Percentiles rank a stretch among this genome's conserved stretches.
Evolutionary conservation across 23 red algal genomes (phyloP).

Genomic region (Gracilariopsis chorda): DNA sequence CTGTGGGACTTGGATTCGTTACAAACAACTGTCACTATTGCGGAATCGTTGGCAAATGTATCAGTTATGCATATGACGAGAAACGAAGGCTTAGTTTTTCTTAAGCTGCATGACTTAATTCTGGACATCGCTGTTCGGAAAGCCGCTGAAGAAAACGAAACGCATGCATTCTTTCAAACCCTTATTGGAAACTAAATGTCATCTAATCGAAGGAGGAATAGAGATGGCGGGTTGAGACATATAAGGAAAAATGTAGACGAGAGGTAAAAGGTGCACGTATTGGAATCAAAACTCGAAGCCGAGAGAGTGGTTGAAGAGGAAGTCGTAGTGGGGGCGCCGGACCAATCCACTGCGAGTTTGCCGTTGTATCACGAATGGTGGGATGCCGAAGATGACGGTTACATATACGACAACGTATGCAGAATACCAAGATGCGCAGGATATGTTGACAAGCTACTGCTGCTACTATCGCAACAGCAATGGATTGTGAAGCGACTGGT

Average conservation of each 20-base stretch:
- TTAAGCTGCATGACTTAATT: background rate
- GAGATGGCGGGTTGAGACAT: background rate
- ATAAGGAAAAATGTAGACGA: background rate
- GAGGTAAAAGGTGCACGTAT: too few species aligned
- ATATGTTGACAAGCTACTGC: too few species aligned
- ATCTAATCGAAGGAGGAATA: background rate
- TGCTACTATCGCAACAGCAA: too few species aligned
- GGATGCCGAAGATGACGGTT: too few species aligned
- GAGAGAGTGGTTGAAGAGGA: background rate
- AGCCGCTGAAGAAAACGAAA: background rate
- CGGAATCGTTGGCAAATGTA: background rate
- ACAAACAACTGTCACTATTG: background rate
- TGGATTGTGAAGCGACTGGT: background rate
- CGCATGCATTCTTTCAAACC: background rate
- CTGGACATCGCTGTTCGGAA: background rate
- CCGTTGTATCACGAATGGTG: too few species aligned
- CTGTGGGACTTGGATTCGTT: background rate
- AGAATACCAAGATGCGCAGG: too few species aligned
- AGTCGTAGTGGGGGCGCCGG: too few species aligned
- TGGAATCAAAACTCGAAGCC: too few species aligned
- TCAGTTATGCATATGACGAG: background rate
- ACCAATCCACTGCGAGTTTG: too few species aligned
- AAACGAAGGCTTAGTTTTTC: background rate
- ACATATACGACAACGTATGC: too few species aligned
- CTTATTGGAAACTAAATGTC: background rate